These are phyloP conservation scores for Huntiella decipiens DNA, from an alignment of 2,329 filamentous ascomycete species.

Conservation along the genomic window DNA sequence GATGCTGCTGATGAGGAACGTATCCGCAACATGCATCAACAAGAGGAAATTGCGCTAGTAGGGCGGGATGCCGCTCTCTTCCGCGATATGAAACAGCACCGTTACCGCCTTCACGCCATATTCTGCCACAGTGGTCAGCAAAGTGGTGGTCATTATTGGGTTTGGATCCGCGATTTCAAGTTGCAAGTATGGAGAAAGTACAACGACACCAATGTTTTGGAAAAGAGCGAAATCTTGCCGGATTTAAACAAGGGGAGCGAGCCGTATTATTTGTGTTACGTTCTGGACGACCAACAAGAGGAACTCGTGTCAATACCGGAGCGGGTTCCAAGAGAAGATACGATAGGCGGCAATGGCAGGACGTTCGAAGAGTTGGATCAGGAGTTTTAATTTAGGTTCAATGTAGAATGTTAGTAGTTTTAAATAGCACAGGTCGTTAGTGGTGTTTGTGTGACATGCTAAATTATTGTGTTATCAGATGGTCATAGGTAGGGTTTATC, in stretches of 20 bases:
- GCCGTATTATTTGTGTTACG: conserved; percentile 69
- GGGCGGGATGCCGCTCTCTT: conserved; percentile 32
- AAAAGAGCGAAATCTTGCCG: conserved; percentile 49
- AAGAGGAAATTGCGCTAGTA: conserved; percentile 21
- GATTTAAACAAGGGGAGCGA: conserved; percentile 50
- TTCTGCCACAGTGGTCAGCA: conserved; percentile 72
- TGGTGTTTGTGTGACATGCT: too few relatives aligned
- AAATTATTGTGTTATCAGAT: too few relatives aligned
- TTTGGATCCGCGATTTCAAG: conserved; percentile 84
- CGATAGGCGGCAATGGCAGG: not conserved
- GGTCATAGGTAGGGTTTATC: too few relatives aligned
- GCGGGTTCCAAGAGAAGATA: conserved; percentile 15
- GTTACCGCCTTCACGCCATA: conserved; percentile 74
- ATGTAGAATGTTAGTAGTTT: too few relatives aligned
- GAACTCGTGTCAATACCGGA: conserved; percentile 29
- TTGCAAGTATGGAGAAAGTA: conserved; percentile 70
- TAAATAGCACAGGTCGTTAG: too few relatives aligned
- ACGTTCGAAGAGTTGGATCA: not conserved
- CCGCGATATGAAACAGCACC: conserved; percentile 39
- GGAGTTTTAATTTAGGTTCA: not conserved
- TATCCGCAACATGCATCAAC: conserved; percentile 16
- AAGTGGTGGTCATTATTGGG: conserved; percentile 80
- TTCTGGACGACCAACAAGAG: conserved; percentile 46
- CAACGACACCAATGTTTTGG: conserved; percentile 67
- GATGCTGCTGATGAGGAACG: conserved; percentile 1